These are phyloP conservation scores for Arthrobotrys pseudoclavata DNA, from an alignment of 2,329 filamentous ascomycete genomes.

Conservation along the genomic window DNA sequence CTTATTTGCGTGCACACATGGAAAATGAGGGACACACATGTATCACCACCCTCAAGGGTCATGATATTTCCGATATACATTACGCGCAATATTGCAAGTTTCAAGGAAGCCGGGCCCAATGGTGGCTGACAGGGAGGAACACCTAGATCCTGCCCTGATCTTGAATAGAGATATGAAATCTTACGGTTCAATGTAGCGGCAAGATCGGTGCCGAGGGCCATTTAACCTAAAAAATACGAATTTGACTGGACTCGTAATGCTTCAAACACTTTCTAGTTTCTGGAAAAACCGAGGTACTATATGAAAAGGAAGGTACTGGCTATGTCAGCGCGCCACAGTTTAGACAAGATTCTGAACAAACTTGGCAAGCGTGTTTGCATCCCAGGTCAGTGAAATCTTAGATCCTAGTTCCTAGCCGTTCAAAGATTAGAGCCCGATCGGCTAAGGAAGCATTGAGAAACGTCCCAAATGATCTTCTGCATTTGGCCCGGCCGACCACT, in stretches of 20 bases:
- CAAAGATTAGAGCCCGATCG: conserved; percentile 53
- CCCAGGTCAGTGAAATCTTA: conserved; percentile 59
- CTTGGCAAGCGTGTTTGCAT: conserved; percentile 60
- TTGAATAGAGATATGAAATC: conserved; percentile 38
- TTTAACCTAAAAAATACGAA: conserved; percentile 40
- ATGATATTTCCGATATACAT: conserved; percentile 57
- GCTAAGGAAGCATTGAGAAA: conserved; percentile 43
- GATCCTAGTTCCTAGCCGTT: conserved; percentile 59
- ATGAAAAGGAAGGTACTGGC: conserved; percentile 57
- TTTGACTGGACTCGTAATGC: conserved; percentile 4
- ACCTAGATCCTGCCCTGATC: conserved; percentile 25
- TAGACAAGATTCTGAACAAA: conserved; percentile 56
- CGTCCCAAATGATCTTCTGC: conserved; percentile 33
- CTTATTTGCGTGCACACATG: conserved; percentile 39
- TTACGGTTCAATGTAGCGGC: conserved; percentile 43
- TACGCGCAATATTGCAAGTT: conserved; percentile 41
- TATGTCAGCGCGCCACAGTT: conserved; percentile 52
- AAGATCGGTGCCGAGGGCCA: conserved; percentile 46
- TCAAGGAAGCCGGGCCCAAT: conserved; percentile 24
- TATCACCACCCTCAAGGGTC: conserved; percentile 56
- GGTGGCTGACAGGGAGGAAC: conserved; percentile 39
- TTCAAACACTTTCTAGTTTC: conserved; percentile 1
- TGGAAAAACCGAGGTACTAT: conserved; percentile 41
- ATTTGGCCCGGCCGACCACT: conserved; percentile 39
- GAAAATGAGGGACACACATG: conserved; percentile 39